Evolutionary conservation across 495 filamentous ascomycete species (phyloP).

Genomic region (Hypoxylon subgilvum): DNA sequence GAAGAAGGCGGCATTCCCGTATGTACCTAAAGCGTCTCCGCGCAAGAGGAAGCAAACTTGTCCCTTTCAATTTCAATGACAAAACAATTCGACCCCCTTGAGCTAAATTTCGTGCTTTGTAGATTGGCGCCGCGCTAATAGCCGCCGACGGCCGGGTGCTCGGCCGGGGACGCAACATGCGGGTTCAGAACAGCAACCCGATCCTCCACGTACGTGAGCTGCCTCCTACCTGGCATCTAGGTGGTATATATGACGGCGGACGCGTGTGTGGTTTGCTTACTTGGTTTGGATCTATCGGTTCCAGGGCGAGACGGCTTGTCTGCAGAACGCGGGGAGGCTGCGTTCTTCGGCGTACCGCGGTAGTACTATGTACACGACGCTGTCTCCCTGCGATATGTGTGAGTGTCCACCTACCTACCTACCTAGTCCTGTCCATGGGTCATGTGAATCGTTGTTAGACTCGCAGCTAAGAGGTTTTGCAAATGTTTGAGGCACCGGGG

Average conservation of each 20-base stretch:
- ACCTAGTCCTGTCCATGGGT: not conserved
- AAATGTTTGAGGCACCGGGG: slow-evolving; percentile 60
- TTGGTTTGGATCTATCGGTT: not conserved
- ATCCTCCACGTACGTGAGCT: slow-evolving; percentile 73
- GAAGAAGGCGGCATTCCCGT: slow-evolving; percentile 79
- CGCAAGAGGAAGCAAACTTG: not conserved
- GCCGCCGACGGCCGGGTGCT: slow-evolving; percentile 73
- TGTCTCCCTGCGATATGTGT: slow-evolving; percentile 91
- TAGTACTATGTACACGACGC: slow-evolving; percentile 82
- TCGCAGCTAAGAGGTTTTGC: not conserved
- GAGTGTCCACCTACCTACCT: slow-evolving; percentile 33
- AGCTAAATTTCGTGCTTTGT: not conserved
- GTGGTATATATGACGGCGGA: no score
- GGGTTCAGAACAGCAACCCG: slow-evolving; percentile 75
- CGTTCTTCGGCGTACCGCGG: slow-evolving; percentile 73
- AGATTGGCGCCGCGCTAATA: slow-evolving; percentile 79
- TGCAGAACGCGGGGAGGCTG: slow-evolving; percentile 79
- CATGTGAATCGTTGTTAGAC: no score
- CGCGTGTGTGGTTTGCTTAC: no score
- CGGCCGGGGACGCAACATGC: slow-evolving; percentile 82
- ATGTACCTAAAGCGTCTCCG: slow-evolving; percentile 29
- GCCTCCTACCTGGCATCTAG: not conserved
- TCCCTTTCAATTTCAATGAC: not conserved
- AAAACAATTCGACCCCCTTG: not conserved
- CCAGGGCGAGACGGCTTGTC: slow-evolving; percentile 79